Conservation (phyloP, 1,284 basidiomycete species). For the Cryptococcus floricola region DNA sequence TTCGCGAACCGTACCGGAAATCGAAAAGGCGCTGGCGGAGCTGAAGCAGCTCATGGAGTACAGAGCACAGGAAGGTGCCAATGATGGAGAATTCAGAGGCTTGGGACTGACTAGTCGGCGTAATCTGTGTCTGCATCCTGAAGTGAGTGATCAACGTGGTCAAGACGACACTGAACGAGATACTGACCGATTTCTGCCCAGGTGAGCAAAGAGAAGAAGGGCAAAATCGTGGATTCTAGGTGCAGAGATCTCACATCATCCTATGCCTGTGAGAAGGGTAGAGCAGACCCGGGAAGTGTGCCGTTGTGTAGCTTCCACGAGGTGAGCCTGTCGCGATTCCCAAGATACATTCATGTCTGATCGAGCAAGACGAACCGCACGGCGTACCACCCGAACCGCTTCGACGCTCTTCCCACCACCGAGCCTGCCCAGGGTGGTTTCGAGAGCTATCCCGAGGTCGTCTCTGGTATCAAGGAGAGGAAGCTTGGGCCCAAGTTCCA, state of each 20-base stretch:
- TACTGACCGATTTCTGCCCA: constrained; percentile 35
- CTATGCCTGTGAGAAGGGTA: constrained; percentile 76
- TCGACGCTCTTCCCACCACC: constrained; percentile 50
- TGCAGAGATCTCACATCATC: constrained; percentile 93
- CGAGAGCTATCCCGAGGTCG: constrained; percentile 41
- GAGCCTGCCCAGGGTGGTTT: constrained; percentile 58
- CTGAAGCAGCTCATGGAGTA: constrained; percentile 93
- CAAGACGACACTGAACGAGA: background rate
- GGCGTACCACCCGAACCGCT: constrained; percentile 63
- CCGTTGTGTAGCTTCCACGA: constrained; percentile 95
- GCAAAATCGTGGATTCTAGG: constrained; percentile 91
- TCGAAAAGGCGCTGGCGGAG: constrained; percentile 96
- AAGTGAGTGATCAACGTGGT: constrained; percentile 54
- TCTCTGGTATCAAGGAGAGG: constrained; percentile 65
- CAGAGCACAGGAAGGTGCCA: constrained; percentile 69
- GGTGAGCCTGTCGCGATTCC: constrained; percentile 52
- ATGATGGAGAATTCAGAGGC: constrained; percentile 80
- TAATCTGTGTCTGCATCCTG: constrained; percentile 94
- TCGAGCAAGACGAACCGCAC: constrained; percentile 61
- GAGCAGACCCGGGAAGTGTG: constrained; percentile 83
- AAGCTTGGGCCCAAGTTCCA: constrained; percentile 65
- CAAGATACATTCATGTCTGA: background rate
- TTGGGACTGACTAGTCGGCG: constrained; percentile 92
- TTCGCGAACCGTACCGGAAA: constrained; percentile 99
- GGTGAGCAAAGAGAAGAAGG: constrained; percentile 97